These are phyloP conservation scores for Fusarium protoensiforme DNA, from an alignment of 2,329 filamentous ascomycete species.

Conservation along the genomic window DNA sequence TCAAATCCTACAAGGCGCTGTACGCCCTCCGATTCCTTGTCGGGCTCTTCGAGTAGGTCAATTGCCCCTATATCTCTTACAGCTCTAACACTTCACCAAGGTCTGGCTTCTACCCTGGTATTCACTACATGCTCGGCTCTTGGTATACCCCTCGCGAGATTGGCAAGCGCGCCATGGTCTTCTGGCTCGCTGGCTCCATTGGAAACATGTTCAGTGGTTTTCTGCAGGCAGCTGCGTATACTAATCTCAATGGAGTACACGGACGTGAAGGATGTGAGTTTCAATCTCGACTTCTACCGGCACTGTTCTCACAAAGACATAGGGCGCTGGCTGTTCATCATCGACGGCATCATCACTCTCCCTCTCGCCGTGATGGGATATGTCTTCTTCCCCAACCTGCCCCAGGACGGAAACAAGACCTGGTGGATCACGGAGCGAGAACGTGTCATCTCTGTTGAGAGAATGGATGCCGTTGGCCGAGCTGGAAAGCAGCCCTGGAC, in stretches of 20 bases:
- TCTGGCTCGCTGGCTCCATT: constrained; percentile 30
- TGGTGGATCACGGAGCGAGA: constrained; percentile 32
- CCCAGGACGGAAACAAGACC: constrained; percentile 26
- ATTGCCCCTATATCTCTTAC: not conserved
- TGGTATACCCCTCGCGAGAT: constrained; percentile 39
- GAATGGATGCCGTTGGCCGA: constrained; percentile 25
- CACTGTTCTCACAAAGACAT: not conserved
- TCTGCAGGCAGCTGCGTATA: constrained; percentile 27
- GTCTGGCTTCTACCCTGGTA: constrained; percentile 28
- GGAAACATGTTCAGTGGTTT: constrained; percentile 30
- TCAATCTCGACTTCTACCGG: not conserved
- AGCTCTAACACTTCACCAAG: not conserved
- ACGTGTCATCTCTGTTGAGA: constrained; percentile 11
- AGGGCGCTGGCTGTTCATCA: constrained; percentile 34
- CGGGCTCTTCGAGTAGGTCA: constrained; percentile 30
- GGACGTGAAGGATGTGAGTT: constrained; percentile 27
- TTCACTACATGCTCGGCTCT: constrained; percentile 36
- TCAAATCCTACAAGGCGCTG: constrained; percentile 19
- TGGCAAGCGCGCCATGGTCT: constrained; percentile 31
- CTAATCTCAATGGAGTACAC: constrained; percentile 21
- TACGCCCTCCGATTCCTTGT: constrained; percentile 26
- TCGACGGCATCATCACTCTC: constrained; percentile 31
- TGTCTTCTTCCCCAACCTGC: constrained; percentile 31
- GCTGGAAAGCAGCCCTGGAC: constrained; percentile 31
- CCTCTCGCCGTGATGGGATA: constrained; percentile 23